Evolutionary conservation across 257 asterid genomes (phyloP), one percentile per base, ranked within the genome.

Genomic region (Scutellaria minor): DNA sequence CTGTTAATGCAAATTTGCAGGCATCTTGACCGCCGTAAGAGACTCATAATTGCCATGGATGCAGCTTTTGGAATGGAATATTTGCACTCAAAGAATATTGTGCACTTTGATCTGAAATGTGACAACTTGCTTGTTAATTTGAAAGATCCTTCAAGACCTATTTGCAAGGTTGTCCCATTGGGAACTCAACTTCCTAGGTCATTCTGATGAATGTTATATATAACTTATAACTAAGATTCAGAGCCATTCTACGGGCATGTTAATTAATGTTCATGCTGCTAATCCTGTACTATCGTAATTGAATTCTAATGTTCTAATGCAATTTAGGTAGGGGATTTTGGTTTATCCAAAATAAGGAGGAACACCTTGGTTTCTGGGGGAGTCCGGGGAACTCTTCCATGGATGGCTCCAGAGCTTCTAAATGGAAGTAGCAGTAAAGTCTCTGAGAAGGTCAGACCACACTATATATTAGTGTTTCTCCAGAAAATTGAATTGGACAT

Each of bases 1-100:
- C 5, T 31, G 37, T 31, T 31, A 31, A 31, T 31, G 37, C 37
- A 31, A 31, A 31, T 78, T 75, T 64, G 81, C 85, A 93, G 98
- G 83, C 88, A 84, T 70, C 95, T 90, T 70, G 98, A 93, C 83
- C 90, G 88, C 57, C 88, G 97, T 42, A 93, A 85, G 85, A 79
- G 86, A 70, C 89, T 93, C 64, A 85, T 87, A 63, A 93, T 93
- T 67, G 98, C 98, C 72, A 90, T 88, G 97, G 98, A 93, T 83
- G 98, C 97, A 60, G 97, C 98, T 52, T 88, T 93, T 82, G 98
- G 98, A 41, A 88, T 90, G 98, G 98, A 93, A 82, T 93, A 93
- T 85, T 78, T 90, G 89, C 98, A 93, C 80, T 87, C 97, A 15
- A 93, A 90, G 85, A 90, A 89, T 79, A 93, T 90, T 68, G 98